Base-by-base conservation (phyloP, 2,329 filamentous ascomycete genomes). In the Juglanconis juglandina region DNA sequence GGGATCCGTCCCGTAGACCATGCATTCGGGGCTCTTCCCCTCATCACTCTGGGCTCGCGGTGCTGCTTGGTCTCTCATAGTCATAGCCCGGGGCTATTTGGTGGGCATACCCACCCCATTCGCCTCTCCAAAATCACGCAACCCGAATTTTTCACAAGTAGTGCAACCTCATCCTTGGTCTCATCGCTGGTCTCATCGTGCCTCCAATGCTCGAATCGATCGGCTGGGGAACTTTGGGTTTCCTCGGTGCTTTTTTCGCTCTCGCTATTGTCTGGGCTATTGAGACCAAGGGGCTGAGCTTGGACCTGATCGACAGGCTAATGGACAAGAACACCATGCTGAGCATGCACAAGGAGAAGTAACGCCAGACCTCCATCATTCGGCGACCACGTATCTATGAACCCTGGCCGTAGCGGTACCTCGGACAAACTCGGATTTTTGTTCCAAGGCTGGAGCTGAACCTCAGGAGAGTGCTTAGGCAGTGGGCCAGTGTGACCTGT, bases 11-110 rank as follows among this genome's bases (percentile, higher is more conserved):
- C 56, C 56, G 2, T 59, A 50, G 56, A 50, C 56, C 13, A 59
- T 59, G 56, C 70, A 71, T n/a, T 72, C 72, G 73, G 75, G 77
- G 13, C 66, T 65, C 52, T 42, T 33, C 62, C 63, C 42, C 65
- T 63, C 34, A 7, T 55, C 14, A 46, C 60, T 5, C 59, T 64
- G 9, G 70, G 74, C 49, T 76, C 76, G 44, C 76, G 71, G 32
- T 71, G 71, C 24, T 71, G 69, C 63, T 74, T 77, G 65, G 77
- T 77, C 76, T 10, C 72, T 69, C 30, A 73, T 61, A 24, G 24
- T 24, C 24, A 24, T 24, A 24, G 24, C 24, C 24, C 24, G 24
- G 24, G 42, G 68, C 67, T 46, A 75, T 61, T 35, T 66, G 59
- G 70, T 62, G 11, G n/a, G 41, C 63, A 71, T 69, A 44, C 63